phyloP scores from a whole-genome alignment of 148 eudicot species.

The Beta vulgaris region DNA sequence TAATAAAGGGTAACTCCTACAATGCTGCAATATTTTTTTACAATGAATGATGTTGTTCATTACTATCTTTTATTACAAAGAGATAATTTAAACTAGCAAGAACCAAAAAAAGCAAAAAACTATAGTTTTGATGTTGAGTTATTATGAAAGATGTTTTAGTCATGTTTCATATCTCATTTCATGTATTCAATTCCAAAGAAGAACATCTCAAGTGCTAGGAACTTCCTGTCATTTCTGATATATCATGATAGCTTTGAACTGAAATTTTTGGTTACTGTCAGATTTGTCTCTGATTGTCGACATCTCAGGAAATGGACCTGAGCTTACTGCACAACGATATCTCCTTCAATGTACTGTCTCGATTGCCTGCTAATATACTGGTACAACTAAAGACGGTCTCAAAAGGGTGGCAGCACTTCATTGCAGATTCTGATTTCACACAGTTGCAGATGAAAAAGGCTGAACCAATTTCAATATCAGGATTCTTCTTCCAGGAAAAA shows the following conservation, averaged over 20 bases:
- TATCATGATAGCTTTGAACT: not conserved
- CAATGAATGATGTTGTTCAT: too few relatives aligned
- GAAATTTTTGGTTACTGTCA: not conserved
- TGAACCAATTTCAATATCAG: slow-evolving; percentile 19
- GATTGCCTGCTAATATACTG: slow-evolving; percentile 27
- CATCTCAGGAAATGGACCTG: slow-evolving; percentile 23
- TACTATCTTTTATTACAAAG: too few relatives aligned
- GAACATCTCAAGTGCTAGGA: too few relatives aligned
- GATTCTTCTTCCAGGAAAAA: slow-evolving; percentile 34
- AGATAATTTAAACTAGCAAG: too few relatives aligned
- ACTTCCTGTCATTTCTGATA: too few relatives aligned
- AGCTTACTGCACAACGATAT: slow-evolving; percentile 19
- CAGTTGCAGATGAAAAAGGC: slow-evolving; percentile 19
- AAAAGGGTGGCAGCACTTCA: slow-evolving; percentile 23
- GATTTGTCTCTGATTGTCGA: not conserved
- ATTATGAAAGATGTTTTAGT: too few relatives aligned
- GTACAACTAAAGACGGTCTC: slow-evolving; percentile 19
- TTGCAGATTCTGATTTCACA: slow-evolving; percentile 22
- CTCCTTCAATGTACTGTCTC: slow-evolving; percentile 23
- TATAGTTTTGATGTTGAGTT: too few relatives aligned
- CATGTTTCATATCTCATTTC: too few relatives aligned
- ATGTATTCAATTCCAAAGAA: too few relatives aligned
- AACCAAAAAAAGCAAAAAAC: too few relatives aligned
- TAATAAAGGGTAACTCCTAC: too few relatives aligned
- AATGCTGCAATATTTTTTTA: too few relatives aligned